Evolutionary conservation across 805 yeast genomes (phyloP).

Genomic region (Maudiozyma bulderi): DNA sequence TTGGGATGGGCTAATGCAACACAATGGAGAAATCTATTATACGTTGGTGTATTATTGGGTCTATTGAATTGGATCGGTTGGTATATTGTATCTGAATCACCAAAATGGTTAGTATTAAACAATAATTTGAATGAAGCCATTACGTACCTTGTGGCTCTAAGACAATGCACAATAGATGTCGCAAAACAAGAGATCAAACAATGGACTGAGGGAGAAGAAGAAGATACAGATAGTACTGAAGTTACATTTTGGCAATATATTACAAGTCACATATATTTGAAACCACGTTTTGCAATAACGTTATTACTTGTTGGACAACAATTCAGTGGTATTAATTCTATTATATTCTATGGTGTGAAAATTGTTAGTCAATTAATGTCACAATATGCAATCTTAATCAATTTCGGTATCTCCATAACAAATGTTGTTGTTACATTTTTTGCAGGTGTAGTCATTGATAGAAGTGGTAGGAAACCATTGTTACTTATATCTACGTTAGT

Average conservation of each 20-base stretch:
- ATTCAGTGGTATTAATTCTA: constrained; percentile 85
- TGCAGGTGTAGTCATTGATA: constrained; percentile 70
- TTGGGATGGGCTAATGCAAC: constrained; percentile 51
- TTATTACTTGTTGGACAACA: constrained; percentile 79
- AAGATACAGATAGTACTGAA: background rate
- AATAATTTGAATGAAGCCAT: constrained; percentile 30
- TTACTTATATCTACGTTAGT: constrained; percentile 53
- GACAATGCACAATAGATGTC: constrained; percentile 24
- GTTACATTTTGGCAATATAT: constrained; percentile 37
- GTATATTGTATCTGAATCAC: constrained; percentile 56
- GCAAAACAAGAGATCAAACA: constrained; percentile 15
- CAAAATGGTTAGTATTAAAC: constrained; percentile 58
- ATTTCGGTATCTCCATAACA: constrained; percentile 63
- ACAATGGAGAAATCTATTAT: constrained; percentile 65
- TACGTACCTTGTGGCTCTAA: constrained; percentile 27
- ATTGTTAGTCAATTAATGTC: constrained; percentile 70
- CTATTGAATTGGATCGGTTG: constrained; percentile 37
- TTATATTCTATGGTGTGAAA: constrained; percentile 86
- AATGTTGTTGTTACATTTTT: constrained; percentile 66
- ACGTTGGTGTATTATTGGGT: constrained; percentile 52
- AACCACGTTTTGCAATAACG: constrained; percentile 57
- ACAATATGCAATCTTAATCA: constrained; percentile 55
- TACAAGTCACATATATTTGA: constrained; percentile 39
- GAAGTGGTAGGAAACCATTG: constrained; percentile 64
- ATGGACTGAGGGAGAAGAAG: constrained; percentile 12